Percentiles rank a stretch among this genome's conserved stretches.
These are phyloP conservation scores for carrot (Daucus carota) DNA, from an alignment of 129 eudicot genomes.

Conservation along the genomic window DNA sequence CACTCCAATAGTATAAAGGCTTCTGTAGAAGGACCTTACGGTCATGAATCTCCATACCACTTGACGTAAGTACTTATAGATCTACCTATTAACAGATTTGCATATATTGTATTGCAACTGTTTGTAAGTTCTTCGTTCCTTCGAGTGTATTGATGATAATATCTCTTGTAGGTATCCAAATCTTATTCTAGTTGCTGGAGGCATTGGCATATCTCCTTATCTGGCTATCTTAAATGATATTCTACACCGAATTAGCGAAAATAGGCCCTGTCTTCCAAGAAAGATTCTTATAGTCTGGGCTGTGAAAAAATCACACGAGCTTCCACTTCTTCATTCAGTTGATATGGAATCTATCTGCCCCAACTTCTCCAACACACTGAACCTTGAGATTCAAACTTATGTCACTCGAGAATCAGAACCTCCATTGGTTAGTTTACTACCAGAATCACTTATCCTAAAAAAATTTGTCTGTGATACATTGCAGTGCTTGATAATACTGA, in stretches of 20 bases:
- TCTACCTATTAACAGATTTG: neutral
- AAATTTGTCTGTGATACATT: neutral
- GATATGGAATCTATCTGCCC: conserved; percentile 66
- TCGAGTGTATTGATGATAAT: conserved; percentile 3
- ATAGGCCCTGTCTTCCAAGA: conserved; percentile 66
- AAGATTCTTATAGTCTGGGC: conserved; percentile 81
- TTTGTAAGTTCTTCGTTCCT: neutral
- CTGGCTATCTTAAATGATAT: conserved; percentile 81
- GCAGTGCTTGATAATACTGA: neutral
- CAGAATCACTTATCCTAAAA: neutral
- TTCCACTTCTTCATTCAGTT: conserved; percentile 74
- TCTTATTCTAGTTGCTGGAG: conserved; percentile 89
- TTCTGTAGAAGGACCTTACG: conserved; percentile 82
- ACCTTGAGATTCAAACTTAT: conserved; percentile 85
- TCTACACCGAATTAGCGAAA: conserved; percentile 48
- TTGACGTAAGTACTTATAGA: conserved; percentile 39
- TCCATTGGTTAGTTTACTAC: conserved; percentile 38
- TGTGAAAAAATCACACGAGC: conserved; percentile 65
- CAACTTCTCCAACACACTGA: conserved; percentile 39
- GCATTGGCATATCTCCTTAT: conserved; percentile 91
- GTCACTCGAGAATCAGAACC: conserved; percentile 82
- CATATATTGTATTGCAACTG: neutral
- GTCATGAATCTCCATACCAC: conserved; percentile 81
- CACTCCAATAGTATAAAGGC: conserved; percentile 43
- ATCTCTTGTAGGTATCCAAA: conserved; percentile 57